Percentiles rank a stretch among this genome's conserved stretches.
phyloP scores from a whole-genome alignment of 179 eudicot species.

The Heliamphora pulchella region DNA sequence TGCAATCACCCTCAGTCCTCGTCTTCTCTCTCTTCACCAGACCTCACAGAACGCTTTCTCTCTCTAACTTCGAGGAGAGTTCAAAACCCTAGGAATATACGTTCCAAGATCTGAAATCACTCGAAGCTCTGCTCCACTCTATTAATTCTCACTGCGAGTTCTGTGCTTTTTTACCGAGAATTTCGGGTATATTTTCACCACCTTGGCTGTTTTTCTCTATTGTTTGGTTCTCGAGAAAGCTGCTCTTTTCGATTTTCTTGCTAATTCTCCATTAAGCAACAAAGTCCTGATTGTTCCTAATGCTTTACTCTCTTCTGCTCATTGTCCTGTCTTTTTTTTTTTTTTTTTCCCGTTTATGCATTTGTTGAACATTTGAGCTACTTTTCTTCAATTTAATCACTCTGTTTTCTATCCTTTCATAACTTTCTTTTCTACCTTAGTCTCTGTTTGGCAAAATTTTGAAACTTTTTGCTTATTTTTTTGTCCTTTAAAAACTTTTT shows the following conservation, averaged over 20 bases:
- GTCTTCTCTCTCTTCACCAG: neutral
- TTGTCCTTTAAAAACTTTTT: no score
- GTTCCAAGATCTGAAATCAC: neutral
- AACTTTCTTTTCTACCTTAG: neutral
- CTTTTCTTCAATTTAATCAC: neutral
- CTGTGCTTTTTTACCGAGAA: neutral
- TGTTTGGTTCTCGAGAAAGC: conserved; percentile 8
- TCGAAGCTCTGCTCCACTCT: neutral
- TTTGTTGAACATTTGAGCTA: neutral
- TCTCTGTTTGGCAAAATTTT: neutral
- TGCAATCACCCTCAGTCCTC: neutral
- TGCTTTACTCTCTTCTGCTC: neutral
- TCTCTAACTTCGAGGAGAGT: conserved; percentile 6
- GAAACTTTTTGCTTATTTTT: no score
- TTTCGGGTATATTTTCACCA: neutral
- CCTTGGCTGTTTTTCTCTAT: neutral
- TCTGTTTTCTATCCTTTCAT: neutral
- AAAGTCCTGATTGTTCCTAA: neutral
- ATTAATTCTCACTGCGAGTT: neutral
- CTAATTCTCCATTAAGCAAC: neutral
- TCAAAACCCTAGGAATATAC: conserved; percentile 8
- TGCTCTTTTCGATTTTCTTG: neutral
- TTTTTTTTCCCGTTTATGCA: neutral
- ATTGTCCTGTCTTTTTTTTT: neutral
- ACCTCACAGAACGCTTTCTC: neutral